Evolutionary conservation across 352 stramenopile species (phyloP).

Genomic region (Pythium sp.): DNA sequence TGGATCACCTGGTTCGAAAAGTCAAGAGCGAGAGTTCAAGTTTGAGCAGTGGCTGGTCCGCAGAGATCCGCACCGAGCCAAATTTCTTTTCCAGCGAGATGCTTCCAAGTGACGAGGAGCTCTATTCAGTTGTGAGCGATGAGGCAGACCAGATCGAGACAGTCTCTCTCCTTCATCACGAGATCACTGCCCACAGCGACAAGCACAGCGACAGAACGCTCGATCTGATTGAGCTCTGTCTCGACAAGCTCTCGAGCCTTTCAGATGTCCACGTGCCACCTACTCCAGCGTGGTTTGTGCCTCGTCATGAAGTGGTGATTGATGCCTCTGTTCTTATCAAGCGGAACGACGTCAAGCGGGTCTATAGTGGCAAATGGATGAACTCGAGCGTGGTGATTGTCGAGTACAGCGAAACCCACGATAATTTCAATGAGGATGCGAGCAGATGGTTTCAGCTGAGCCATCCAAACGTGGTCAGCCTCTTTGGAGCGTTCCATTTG

Average conservation of each 20-base stretch:
- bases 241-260: conserved; percentile 2
- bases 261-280: neutral
- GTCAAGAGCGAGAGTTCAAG: neutral
- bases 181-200: conserved; percentile 10
- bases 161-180: conserved; percentile 7
- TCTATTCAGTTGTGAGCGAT: neutral
- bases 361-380: conserved; percentile 32
- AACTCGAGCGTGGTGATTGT: conserved; percentile 28
- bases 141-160: conserved; percentile 1
- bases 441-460: conserved; percentile 36
- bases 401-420: conserved; percentile 2
- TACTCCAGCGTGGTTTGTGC: conserved; percentile 46
- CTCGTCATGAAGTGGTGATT: conserved; percentile 69
- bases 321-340: conserved; percentile 48
- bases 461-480: conserved; percentile 19
- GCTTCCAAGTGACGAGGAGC: conserved; percentile 1
- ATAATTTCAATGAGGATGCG: conserved; percentile 1
- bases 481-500: conserved; percentile 23
- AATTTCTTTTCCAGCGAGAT: neutral
- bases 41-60: neutral
- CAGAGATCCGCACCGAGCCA: neutral
- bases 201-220: conserved; percentile 10
- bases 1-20: conserved; percentile 8
- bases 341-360: neutral
- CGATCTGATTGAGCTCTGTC: conserved; percentile 7